Percentiles rank a stretch among this genome's conserved stretches.
Evolutionary conservation across 768 basidiomycete species (phyloP).

Genomic region (Lyophyllum decastes): DNA sequence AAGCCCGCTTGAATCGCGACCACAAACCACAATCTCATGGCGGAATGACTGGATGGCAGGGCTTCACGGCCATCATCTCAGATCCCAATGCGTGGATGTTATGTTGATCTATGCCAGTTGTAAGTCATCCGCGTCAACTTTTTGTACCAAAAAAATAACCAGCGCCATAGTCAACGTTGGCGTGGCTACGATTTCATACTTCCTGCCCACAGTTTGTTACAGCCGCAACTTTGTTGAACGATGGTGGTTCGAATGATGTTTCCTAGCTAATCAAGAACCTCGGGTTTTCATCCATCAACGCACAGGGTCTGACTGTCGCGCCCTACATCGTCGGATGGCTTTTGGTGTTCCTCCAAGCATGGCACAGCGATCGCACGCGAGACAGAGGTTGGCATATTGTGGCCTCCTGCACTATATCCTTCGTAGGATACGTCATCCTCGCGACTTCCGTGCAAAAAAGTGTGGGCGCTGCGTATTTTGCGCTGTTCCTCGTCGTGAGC

Average conservation of each 20-base stretch:
- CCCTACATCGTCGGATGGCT: constrained; percentile 60
- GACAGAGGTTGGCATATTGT: constrained; percentile 62
- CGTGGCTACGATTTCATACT: constrained; percentile 57
- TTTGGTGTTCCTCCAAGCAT: constrained; percentile 53
- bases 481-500: constrained; percentile 56
- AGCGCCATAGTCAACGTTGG: constrained; percentile 50
- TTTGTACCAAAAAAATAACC: not conserved
- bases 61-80: constrained; percentile 49
- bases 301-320: constrained; percentile 59
- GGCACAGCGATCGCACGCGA: constrained; percentile 54
- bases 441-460: constrained; percentile 47
- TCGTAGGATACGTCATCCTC: constrained; percentile 52
- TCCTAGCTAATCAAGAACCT: constrained; percentile 52
- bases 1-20: constrained; percentile 53
- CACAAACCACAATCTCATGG: constrained; percentile 60
- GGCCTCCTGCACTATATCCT: constrained; percentile 42
- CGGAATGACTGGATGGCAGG: constrained; percentile 57
- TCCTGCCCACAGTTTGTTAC: constrained; percentile 49
- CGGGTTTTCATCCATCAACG: constrained; percentile 56
- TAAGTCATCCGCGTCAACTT: constrained; percentile 21
- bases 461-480: constrained; percentile 57
- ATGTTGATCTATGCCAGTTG: constrained; percentile 55
- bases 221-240: not conserved
- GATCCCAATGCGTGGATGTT: constrained; percentile 57
- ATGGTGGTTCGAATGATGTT: not conserved